phyloP scores from a whole-genome alignment of 805 yeast genomes.

The Lipomyces yamanashiensis region DNA sequence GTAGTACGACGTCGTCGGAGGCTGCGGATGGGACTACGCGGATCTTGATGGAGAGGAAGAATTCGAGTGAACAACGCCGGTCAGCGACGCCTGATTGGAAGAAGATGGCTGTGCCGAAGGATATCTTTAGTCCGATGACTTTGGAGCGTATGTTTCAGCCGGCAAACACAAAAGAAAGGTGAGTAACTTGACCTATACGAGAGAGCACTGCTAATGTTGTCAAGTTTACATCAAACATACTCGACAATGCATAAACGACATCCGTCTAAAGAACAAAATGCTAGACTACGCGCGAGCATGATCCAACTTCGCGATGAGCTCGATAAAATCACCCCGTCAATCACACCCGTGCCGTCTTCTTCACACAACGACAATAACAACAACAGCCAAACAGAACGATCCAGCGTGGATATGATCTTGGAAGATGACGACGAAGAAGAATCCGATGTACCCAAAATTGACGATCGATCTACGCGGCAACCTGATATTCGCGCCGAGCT shows the following conservation, averaged over 20 bases:
- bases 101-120: constrained; percentile 16
- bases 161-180: constrained; percentile 3
- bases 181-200: background rate
- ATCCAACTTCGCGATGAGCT: constrained; percentile 20
- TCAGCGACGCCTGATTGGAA: constrained; percentile 32
- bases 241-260: constrained; percentile 7
- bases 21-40: constrained; percentile 31
- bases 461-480: constrained; percentile 12
- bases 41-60: constrained; percentile 6
- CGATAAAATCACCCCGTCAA: constrained; percentile 30
- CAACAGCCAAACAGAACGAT: background rate
- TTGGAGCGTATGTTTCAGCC: constrained; percentile 34
- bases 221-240: background rate
- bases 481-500: constrained; percentile 14
- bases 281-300: constrained; percentile 14
- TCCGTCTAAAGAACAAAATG: constrained; percentile 8
- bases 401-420: background rate
- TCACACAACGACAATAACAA: background rate
- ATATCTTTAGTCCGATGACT: constrained; percentile 35
- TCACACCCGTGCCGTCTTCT: constrained; percentile 4
- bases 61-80: background rate
- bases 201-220: background rate
- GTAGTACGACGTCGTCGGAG: constrained; percentile 5
- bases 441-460: background rate
- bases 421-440: constrained; percentile 13